These are phyloP conservation scores for Rutstroemia sp. DNA, from an alignment of 2,329 filamentous ascomycete genomes.

Conservation along the genomic window DNA sequence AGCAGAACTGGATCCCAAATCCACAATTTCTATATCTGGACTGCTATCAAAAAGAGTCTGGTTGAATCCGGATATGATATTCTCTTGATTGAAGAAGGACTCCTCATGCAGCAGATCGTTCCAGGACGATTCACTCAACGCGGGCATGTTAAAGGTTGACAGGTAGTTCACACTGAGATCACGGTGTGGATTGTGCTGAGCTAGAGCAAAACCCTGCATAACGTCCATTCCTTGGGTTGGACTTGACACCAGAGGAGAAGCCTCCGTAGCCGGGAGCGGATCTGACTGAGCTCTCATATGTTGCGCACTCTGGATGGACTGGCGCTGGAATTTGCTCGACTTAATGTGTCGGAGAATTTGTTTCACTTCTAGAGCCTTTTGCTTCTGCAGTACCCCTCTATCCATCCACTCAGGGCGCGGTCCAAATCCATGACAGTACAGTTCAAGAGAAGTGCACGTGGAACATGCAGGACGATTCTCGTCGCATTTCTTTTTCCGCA, in stretches of 20 bases:
- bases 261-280: background rate
- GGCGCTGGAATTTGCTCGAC: background rate
- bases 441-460: slow-evolving; percentile 43
- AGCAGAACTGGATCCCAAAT: background rate
- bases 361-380: slow-evolving; percentile 33
- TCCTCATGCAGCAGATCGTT: background rate
- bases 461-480: slow-evolving; percentile 45
- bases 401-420: slow-evolving; percentile 27
- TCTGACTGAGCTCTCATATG: background rate
- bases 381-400: slow-evolving; percentile 33
- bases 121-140: background rate
- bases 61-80: background rate
- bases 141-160: background rate
- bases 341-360: background rate
- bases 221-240: background rate
- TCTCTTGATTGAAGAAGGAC: background rate
- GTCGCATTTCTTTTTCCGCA: slow-evolving; percentile 55
- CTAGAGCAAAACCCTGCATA: background rate
- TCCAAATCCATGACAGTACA: slow-evolving; percentile 46
- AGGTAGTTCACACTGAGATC: background rate
- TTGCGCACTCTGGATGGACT: background rate
- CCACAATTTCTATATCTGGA: background rate
- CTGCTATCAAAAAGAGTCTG: background rate
- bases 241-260: background rate
- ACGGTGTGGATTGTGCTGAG: background rate